phyloP scores from a whole-genome alignment of 345 rosid species.

The Acer yangbiense region DNA sequence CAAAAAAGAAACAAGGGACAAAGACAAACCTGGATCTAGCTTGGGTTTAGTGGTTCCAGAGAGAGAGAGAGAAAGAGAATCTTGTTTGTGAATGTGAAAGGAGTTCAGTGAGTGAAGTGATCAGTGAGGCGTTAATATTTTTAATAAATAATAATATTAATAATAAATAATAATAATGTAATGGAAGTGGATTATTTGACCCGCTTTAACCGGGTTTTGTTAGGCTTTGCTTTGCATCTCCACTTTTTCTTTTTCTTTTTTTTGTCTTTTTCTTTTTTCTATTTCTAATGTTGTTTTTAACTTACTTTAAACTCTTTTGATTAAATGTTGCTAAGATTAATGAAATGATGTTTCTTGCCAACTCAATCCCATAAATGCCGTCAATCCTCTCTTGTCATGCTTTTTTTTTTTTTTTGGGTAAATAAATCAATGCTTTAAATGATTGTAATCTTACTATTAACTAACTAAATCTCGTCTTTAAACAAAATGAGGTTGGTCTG shows the following conservation, averaged over 20 bases:
- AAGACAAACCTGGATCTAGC: conserved; percentile 66
- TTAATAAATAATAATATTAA: background rate
- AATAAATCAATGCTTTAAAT: background rate
- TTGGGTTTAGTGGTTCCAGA: conserved; percentile 15
- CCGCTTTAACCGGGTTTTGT: conserved; percentile 21
- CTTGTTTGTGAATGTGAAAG: background rate
- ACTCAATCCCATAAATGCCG: background rate
- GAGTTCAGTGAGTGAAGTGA: background rate
- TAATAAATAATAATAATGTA: background rate
- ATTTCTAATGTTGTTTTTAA: background rate
- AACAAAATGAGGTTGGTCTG: no score
- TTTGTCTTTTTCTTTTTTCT: background rate
- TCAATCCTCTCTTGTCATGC: background rate
- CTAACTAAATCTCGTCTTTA: background rate
- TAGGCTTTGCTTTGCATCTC: background rate
- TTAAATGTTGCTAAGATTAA: conserved; percentile 1
- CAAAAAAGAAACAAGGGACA: conserved; percentile 8
- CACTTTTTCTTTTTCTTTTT: background rate
- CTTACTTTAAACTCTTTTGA: background rate
- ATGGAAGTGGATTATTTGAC: conserved; percentile 15
- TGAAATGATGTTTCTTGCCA: conserved; percentile 22
- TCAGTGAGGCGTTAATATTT: background rate
- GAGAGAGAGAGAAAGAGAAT: conserved; percentile 9
- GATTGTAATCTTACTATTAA: background rate
- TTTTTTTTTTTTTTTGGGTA: no score